Percentiles rank a stretch among this genome's conserved stretches.
phyloP scores from a whole-genome alignment of 2,329 filamentous ascomycete genomes.

The Colletotrichum spaethianum region DNA sequence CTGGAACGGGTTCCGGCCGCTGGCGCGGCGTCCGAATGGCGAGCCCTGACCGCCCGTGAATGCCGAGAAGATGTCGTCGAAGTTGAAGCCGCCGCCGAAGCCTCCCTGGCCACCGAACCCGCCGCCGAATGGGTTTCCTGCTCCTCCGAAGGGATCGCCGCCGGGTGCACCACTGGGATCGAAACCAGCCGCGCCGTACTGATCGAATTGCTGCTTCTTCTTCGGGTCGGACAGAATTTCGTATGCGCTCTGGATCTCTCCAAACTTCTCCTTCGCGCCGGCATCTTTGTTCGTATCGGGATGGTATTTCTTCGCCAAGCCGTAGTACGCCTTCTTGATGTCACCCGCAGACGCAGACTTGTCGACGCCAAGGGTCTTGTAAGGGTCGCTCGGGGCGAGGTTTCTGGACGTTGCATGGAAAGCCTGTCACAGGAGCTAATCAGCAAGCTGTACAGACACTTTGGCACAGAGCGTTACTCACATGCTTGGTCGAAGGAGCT shows the following conservation, averaged over 20 bases:
- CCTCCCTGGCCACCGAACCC: slow-evolving; percentile 72
- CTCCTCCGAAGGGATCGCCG: slow-evolving; percentile 73
- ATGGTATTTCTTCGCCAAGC: slow-evolving; percentile 96
- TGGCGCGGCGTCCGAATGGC: slow-evolving; percentile 69
- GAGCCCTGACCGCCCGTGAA: slow-evolving; percentile 74
- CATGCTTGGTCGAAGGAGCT: slow-evolving; percentile 40
- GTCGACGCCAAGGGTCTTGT: slow-evolving; percentile 86
- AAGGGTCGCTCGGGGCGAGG: slow-evolving; percentile 81
- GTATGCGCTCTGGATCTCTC: slow-evolving; percentile 93
- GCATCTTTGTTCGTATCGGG: slow-evolving; percentile 98
- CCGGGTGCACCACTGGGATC: slow-evolving; percentile 79
- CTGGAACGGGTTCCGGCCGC: slow-evolving; percentile 77
- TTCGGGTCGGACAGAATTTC: slow-evolving; percentile 93
- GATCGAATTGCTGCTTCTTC: slow-evolving; percentile 93
- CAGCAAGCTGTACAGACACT: neutral
- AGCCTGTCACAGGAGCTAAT: slow-evolving; percentile 51
- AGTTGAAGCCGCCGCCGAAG: slow-evolving; percentile 89
- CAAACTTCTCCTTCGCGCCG: slow-evolving; percentile 93
- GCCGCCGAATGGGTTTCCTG: slow-evolving; percentile 75
- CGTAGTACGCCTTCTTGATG: slow-evolving; percentile 99
- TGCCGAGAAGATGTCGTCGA: slow-evolving; percentile 94
- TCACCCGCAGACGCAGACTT: slow-evolving; percentile 86
- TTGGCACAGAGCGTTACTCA: slow-evolving; percentile 27
- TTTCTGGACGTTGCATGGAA: slow-evolving; percentile 73
- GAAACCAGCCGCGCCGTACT: slow-evolving; percentile 90